Conservation (phyloP, 2,329 filamentous ascomycete genomes). For the Drechslera avenae region DNA sequence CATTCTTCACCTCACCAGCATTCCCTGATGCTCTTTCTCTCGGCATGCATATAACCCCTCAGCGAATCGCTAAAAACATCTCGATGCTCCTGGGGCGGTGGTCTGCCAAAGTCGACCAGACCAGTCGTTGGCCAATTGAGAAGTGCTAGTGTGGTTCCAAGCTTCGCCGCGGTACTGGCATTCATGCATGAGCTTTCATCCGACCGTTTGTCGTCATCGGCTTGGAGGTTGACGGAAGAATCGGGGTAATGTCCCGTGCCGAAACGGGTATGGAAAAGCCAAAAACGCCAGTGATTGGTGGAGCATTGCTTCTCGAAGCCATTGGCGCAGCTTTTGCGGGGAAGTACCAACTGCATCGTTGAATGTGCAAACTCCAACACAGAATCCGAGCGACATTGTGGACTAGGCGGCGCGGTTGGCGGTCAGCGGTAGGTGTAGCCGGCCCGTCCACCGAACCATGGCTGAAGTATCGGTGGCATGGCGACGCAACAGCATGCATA, state of each 20-base stretch:
- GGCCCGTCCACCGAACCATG: slow-evolving; percentile 10
- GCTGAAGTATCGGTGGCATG: neutral
- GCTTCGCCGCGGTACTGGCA: slow-evolving; percentile 17
- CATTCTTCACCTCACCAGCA: slow-evolving; percentile 9
- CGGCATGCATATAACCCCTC: slow-evolving; percentile 21
- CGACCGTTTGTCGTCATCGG: slow-evolving; percentile 22
- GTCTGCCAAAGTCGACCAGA: slow-evolving; percentile 10
- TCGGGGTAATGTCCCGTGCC: slow-evolving; percentile 29
- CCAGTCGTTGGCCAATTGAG: slow-evolving; percentile 22
- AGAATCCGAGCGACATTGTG: neutral
- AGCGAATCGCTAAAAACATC: slow-evolving; percentile 9
- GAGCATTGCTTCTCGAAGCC: slow-evolving; percentile 30
- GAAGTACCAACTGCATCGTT: slow-evolving; percentile 8
- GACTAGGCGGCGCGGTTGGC: neutral
- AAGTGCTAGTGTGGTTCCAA: slow-evolving; percentile 24
- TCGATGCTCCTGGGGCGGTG: slow-evolving; percentile 7
- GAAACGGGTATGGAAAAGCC: slow-evolving; percentile 17
- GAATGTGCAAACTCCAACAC: slow-evolving; percentile 1
- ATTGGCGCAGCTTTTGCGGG: slow-evolving; percentile 18
- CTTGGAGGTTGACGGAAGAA: slow-evolving; percentile 29
- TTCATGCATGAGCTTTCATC: slow-evolving; percentile 18
- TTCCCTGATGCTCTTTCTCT: slow-evolving; percentile 17
- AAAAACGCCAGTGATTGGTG: slow-evolving; percentile 30
- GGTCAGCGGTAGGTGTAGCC: neutral
- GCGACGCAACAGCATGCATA: neutral